These are phyloP conservation scores for Termitomyces bulborhizus DNA, from an alignment of 768 basidiomycete species.

Conservation along the genomic window DNA sequence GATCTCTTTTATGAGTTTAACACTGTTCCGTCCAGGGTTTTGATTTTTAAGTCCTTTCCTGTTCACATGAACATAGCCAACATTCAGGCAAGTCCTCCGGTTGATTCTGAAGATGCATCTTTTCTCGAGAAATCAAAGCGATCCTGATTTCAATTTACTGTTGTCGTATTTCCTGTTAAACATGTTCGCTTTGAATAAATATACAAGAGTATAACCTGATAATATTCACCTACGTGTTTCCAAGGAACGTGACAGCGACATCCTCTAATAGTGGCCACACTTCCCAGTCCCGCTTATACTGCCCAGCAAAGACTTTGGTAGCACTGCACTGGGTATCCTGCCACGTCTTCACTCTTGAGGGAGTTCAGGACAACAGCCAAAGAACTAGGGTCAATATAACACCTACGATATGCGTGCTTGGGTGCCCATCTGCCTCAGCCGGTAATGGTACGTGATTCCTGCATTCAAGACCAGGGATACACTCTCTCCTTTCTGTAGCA, in stretches of 20 bases:
- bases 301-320: slow-evolving; percentile 20
- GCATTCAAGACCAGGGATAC: slow-evolving; percentile 44
- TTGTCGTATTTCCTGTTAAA: neutral
- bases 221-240: slow-evolving; percentile 6
- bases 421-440: slow-evolving; percentile 29
- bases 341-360: slow-evolving; percentile 37
- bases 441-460: slow-evolving; percentile 42
- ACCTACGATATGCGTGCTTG: slow-evolving; percentile 43
- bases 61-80: slow-evolving; percentile 12
- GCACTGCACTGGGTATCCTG: slow-evolving; percentile 33
- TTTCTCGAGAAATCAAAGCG: neutral
- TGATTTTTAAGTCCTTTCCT: slow-evolving; percentile 1
- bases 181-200: neutral
- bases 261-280: slow-evolving; percentile 16
- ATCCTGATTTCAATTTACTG: neutral
- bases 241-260: slow-evolving; percentile 15
- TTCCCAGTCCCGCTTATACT: slow-evolving; percentile 10
- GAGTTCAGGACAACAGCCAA: neutral
- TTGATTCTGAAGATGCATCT: too few species aligned
- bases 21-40: neutral
- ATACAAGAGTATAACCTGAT: neutral
- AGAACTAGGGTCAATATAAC: neutral
- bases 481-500: slow-evolving; percentile 33
- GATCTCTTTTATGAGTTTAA: slow-evolving; percentile 37
- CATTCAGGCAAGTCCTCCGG: slow-evolving; percentile 24